Evolutionary conservation across 768 basidiomycete species (phyloP), one percentile per base, ranked within the genome.

Genomic region (Lactarius sanguifluus): DNA sequence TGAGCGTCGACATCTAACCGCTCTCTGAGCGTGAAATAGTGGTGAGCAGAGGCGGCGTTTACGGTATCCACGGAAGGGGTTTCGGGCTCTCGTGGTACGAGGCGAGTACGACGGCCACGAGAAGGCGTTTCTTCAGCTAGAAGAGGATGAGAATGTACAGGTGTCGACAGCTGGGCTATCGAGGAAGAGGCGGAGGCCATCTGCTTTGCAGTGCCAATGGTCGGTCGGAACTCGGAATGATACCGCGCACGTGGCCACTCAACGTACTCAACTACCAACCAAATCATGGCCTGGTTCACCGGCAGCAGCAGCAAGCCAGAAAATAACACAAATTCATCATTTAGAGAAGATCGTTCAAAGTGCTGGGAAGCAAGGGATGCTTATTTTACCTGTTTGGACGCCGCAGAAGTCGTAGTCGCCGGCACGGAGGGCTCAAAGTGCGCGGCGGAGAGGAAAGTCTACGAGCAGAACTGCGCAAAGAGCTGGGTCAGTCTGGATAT

Each of bases 311-410:
- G 69, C 41, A 80, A 77, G 66, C 6, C 70, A 28, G 80, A 84
- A 65, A 79, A 81, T 5, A 71, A 76, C 16, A 74, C 80, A 3
- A 76, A 78, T 1, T 83, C 83, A 3, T 50, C 50, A 13, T 52
- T 25, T 7, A 79, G 91, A 47, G 79, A 88, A 73, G 87, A 91
- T 71, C 84, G 96, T 8, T 80, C 88, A 69, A 82, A 82, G 65
- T 98, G 96, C 78, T 98, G 95, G 95, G 88, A 90, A 38, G 77
- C 80, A 23, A 80, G 95, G 62, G 94, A 98, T 75, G 79, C 80
- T 3, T 97, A 96, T 75, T 97, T 94, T 75, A 78, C 80, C 4
- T 98, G 96, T 76, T 81, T 98, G 57, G 92, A 96, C 76, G 77
- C 77, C 47, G 82, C 77, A 12, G 81, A 81, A 41, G 83, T 96